phyloP scores from a whole-genome alignment of 208 protist genomes.

The Histomonas meleagridis region DNA sequence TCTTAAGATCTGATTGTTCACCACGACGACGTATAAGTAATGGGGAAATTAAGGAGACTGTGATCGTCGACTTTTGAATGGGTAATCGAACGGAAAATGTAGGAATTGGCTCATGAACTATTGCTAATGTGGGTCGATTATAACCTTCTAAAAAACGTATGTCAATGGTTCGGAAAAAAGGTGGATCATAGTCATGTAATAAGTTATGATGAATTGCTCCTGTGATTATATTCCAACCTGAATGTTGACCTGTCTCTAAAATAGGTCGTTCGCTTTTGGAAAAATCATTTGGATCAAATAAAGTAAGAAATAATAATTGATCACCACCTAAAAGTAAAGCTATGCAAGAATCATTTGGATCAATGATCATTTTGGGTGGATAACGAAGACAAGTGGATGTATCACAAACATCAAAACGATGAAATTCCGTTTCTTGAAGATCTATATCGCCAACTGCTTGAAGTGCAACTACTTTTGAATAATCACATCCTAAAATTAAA shows the following conservation, averaged over 20 bases:
- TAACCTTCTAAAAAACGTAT: constrained; percentile 5
- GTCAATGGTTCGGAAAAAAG: background rate
- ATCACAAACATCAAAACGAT: background rate
- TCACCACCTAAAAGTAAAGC: background rate
- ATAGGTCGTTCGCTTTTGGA: background rate
- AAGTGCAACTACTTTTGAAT: background rate
- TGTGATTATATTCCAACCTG: background rate
- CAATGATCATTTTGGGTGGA: background rate
- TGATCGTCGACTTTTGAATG: background rate
- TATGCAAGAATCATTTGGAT: background rate
- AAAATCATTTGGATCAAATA: background rate
- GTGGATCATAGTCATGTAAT: background rate
- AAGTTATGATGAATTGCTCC: background rate
- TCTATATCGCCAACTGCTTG: background rate
- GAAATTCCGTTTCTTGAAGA: constrained; percentile 24
- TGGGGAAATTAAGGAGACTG: background rate
- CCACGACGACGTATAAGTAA: background rate
- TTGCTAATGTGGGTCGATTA: background rate
- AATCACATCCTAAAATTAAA: background rate
- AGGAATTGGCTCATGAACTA: background rate
- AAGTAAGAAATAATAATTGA: background rate
- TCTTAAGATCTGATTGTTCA: background rate
- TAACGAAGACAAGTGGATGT: background rate
- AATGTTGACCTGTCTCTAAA: background rate
- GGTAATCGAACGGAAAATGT: background rate